A percentile compares a stretch with the other conserved stretches of the same genome.
Conservation (phyloP, 192 early-diverging fungal species). For the Thamnidium elegans region DNA sequence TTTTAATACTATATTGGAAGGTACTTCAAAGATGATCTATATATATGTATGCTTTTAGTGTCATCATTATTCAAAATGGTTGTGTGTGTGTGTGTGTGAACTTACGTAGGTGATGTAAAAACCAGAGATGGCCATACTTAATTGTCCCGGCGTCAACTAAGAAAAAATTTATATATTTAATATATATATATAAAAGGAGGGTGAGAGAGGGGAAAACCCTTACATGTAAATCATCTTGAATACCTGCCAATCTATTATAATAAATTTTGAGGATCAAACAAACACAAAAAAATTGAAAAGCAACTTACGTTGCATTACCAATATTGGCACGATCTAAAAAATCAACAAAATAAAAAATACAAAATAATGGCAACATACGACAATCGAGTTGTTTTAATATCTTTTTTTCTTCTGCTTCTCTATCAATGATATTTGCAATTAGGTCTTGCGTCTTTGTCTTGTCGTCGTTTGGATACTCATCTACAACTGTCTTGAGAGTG, state of each 20-base stretch:
- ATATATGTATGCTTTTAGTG: constrained; percentile 41
- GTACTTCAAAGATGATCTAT: constrained; percentile 76
- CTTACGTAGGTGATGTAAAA: constrained; percentile 22
- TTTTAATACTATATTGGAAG: constrained; percentile 73
- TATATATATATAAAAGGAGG: constrained; percentile 3
- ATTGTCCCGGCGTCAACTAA: constrained; percentile 21
- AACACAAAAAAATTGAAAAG: neutral
- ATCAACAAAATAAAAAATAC: constrained; percentile 60
- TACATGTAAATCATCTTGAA: constrained; percentile 44
- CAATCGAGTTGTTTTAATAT: constrained; percentile 54
- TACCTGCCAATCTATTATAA: constrained; percentile 24
- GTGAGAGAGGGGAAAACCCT: neutral
- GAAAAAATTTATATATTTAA: neutral
- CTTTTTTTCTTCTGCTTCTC: constrained; percentile 27
- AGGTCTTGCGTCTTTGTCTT: neutral
- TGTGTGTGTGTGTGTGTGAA: too few species aligned
- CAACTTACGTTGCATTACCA: constrained; percentile 62
- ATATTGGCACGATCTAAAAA: constrained; percentile 69
- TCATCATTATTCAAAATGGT: constrained; percentile 8
- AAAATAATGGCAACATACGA: constrained; percentile 58
- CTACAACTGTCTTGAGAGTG: too few species aligned
- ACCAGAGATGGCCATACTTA: constrained; percentile 8
- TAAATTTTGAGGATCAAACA: neutral
- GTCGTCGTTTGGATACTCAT: too few species aligned
- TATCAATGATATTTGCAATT: neutral